A percentile compares a stretch with the other conserved stretches of the same genome.
These are phyloP conservation scores for Verbena officinalis DNA, from an alignment of 257 asterid species.

Conservation along the genomic window DNA sequence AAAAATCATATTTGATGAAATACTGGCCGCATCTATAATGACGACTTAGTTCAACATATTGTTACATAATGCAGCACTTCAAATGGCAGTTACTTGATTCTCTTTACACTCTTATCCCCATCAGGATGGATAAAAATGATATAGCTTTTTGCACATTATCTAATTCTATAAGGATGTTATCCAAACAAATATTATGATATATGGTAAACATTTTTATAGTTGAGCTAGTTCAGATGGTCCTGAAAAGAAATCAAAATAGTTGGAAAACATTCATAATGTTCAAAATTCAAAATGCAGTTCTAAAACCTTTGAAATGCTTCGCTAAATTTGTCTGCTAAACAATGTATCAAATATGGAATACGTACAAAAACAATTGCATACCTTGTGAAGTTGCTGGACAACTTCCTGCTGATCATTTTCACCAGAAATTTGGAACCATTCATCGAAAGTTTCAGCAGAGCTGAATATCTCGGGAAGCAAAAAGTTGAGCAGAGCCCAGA, in stretches of 20 bases:
- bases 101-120: too few relatives aligned
- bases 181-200: not conserved
- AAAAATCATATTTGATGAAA: too few relatives aligned
- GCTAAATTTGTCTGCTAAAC: conserved; percentile 4
- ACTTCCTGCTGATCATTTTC: conserved; percentile 99
- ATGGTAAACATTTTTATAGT: not conserved
- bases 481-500: conserved; percentile 97
- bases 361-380: conserved; percentile 28
- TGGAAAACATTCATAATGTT: not conserved
- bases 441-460: conserved; percentile 98
- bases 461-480: conserved; percentile 98
- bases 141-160: not conserved
- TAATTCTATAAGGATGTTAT: not conserved
- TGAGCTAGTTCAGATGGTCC: not conserved
- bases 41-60: too few relatives aligned
- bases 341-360: not conserved
- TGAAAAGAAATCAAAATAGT: not conserved
- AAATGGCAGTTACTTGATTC: too few relatives aligned
- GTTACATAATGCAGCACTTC: too few relatives aligned
- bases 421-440: conserved; percentile 99
- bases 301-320: conserved; percentile 8
- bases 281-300: not conserved
- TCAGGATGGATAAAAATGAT: not conserved
- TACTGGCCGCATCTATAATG: too few relatives aligned
- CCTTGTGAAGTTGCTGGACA: conserved; percentile 99